Evolutionary conservation across 2,329 filamentous ascomycete genomes (phyloP).

Genomic region (Penicillium sp.): DNA sequence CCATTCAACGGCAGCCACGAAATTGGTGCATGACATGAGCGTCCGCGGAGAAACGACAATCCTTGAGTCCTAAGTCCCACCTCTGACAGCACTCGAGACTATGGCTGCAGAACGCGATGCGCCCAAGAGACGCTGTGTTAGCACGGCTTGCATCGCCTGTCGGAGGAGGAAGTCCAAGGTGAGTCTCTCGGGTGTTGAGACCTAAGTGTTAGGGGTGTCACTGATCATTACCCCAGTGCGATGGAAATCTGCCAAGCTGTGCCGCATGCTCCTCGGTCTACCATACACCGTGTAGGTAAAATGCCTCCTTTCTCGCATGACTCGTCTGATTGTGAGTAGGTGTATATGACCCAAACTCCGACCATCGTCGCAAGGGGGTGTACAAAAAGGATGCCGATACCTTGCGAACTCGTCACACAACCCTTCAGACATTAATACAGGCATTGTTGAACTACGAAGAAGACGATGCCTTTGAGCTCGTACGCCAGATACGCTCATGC

Average conservation of each 20-base stretch:
- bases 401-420: conserved; percentile 81
- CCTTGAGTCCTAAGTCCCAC: conserved; percentile 9
- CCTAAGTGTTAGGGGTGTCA: not conserved
- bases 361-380: conserved; percentile 92
- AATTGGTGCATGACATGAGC: conserved; percentile 23
- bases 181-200: conserved; percentile 4
- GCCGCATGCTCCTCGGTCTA: conserved; percentile 97
- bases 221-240: conserved; percentile 56
- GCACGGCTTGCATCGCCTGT: conserved; percentile 80
- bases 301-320: not conserved
- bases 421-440: conserved; percentile 86
- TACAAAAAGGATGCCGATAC: conserved; percentile 92
- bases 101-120: conserved; percentile 32
- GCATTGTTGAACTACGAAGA: conserved; percentile 89
- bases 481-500: conserved; percentile 83
- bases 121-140: conserved; percentile 71
- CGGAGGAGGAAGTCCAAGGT: conserved; percentile 73
- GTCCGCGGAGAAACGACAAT: conserved; percentile 18
- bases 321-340: conserved; percentile 56
- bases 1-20: conserved; percentile 28
- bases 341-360: conserved; percentile 92
- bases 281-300: conserved; percentile 42
- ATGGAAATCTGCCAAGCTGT: conserved; percentile 85
- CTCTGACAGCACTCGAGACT: conserved; percentile 19
- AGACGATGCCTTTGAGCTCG: conserved; percentile 75